Evolutionary conservation across 495 filamentous ascomycete species (phyloP), one percentile per base, ranked within the genome.

Genomic region (Geoglossum glabrum): DNA sequence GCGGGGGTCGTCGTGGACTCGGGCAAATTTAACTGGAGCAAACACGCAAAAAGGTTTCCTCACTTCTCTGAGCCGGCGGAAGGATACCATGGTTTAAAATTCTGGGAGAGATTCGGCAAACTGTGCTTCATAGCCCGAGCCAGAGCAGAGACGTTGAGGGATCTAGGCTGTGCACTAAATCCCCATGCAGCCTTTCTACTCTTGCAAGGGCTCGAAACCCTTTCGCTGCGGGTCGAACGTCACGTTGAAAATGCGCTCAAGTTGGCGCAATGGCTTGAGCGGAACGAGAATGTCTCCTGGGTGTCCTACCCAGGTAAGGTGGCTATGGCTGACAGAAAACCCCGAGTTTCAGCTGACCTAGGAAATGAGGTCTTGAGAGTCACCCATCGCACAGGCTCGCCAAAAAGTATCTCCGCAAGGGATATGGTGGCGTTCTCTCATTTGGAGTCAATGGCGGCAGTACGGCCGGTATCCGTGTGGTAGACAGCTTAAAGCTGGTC

Each of bases 21-120:
- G 56, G 92, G 92, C 57, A 94, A 90, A 64, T 98, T 98, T 68
- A 84, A 96, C 75, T 98, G 92, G 92, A 88, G 89, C 57, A 84
- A 85, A 72, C 69, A 95, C 64, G 87, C 73, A 28, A 80, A 82
- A 60, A 83, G 88, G 0, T 98, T 96, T 77, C 92, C 93, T 1
- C 86, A 96, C 68, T 86, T 98, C 71, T 80, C 84, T 47, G 87
- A 98, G 70, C 93, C 92, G 3, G 80, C 85, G 0, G 84, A 86
- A 59, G 90, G 93, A 19, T 98, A 96, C 71, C 92, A 97, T 69
- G 92, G 93, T 5, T 76, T 98, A 57, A 93, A 90, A 67, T 96
- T 97, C 77, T 95, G 83, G 83, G 93, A 97, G 63, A 93, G 88
- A 0, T 97, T 96, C 62, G 93, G 93, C 1, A 69, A 79, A 26